Evolutionary conservation across 306 rosid species (phyloP).

Genomic region (Styphnolobium japonicum): DNA sequence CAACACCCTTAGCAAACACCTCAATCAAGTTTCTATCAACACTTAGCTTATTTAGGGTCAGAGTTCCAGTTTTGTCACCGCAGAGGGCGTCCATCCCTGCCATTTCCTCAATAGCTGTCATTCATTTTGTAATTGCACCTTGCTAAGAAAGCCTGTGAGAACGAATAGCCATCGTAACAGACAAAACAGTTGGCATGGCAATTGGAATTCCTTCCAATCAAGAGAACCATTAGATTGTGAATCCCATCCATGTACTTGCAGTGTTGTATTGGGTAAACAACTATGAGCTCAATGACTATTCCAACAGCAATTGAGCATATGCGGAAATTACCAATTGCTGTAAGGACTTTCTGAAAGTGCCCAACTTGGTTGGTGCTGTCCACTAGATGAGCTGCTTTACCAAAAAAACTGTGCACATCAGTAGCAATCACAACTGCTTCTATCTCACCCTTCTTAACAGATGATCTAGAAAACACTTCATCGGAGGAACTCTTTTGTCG

Average conservation of each 20-base stretch:
- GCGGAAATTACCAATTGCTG: slow-evolving; percentile 34
- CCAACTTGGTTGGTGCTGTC: slow-evolving; percentile 44
- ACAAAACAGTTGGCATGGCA: too few species aligned
- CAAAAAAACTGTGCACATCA: slow-evolving; percentile 48
- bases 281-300: slow-evolving; percentile 36
- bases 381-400: slow-evolving; percentile 52
- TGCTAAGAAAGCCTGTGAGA: too few species aligned
- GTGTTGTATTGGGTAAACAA: slow-evolving; percentile 15
- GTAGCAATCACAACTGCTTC: slow-evolving; percentile 48
- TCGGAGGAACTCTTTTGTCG: slow-evolving; percentile 43
- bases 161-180: too few species aligned
- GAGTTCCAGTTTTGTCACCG: too few species aligned
- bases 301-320: slow-evolving; percentile 30
- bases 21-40: too few species aligned
- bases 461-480: slow-evolving; percentile 45
- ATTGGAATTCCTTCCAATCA: too few species aligned
- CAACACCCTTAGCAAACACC: too few species aligned
- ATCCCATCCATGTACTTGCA: slow-evolving; percentile 32
- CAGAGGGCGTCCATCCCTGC: too few species aligned
- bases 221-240: slow-evolving; percentile 42
- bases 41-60: too few species aligned
- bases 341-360: slow-evolving; percentile 41
- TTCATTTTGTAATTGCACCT: too few species aligned
- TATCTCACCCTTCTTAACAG: slow-evolving; percentile 47
- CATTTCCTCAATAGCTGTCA: too few species aligned